Percentiles rank a stretch among this genome's conserved stretches.
These are phyloP conservation scores for Aspergillus asperescens DNA, from an alignment of 495 filamentous ascomycete species.

Conservation along the genomic window DNA sequence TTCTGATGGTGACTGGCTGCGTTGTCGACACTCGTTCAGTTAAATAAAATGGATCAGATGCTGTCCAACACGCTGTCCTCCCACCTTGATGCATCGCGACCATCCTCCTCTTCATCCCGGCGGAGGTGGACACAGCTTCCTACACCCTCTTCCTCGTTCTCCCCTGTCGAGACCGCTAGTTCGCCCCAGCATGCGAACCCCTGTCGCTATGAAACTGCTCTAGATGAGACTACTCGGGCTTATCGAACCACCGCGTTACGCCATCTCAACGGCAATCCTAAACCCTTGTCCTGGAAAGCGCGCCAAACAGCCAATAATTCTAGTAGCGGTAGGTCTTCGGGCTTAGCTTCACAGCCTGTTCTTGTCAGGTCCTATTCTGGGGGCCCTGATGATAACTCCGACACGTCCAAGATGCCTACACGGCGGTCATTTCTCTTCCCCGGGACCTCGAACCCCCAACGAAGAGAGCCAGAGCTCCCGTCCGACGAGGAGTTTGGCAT, in stretches of 20 bases:
- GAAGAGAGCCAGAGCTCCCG: constrained; percentile 35
- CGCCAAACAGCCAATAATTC: constrained; percentile 13
- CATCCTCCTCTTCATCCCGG: constrained; percentile 27
- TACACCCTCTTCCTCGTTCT: constrained; percentile 21
- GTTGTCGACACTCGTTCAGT: background rate
- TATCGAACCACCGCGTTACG: constrained; percentile 28
- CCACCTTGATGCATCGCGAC: constrained; percentile 27
- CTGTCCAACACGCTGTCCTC: constrained; percentile 24
- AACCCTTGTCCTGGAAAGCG: constrained; percentile 21
- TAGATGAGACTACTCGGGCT: constrained; percentile 28
- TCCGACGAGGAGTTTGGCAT: constrained; percentile 54
- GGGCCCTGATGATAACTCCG: constrained; percentile 24
- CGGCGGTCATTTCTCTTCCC: constrained; percentile 33
- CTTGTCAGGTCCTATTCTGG: constrained; percentile 43
- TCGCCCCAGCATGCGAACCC: constrained; percentile 18
- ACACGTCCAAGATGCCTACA: constrained; percentile 29
- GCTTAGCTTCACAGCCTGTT: constrained; percentile 37
- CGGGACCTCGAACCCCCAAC: constrained; percentile 10
- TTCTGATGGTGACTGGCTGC: constrained; percentile 1
- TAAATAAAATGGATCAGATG: constrained; percentile 28
- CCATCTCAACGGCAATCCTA: constrained; percentile 26
- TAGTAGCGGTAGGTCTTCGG: constrained; percentile 17
- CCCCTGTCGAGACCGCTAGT: constrained; percentile 20
- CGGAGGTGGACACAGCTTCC: constrained; percentile 28
- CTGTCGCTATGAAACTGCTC: constrained; percentile 23